Conservation (phyloP, 352 stramenopile genomes). For the Globisporangium nagaii region DNA sequence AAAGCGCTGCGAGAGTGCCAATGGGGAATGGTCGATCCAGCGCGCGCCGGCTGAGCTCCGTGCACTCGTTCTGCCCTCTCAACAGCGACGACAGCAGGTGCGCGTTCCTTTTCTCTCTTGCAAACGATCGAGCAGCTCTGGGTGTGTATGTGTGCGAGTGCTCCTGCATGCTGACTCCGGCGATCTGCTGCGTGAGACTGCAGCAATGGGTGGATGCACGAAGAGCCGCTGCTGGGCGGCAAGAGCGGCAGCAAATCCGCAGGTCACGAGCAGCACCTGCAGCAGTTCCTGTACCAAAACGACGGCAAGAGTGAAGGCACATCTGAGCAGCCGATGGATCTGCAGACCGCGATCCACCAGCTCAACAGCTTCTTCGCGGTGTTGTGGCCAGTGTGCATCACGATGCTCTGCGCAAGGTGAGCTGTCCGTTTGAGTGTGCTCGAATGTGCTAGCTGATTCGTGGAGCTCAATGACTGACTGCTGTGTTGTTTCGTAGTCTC, state of each 20-base stretch:
- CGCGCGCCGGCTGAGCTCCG: constrained; percentile 15
- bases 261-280: constrained; percentile 4
- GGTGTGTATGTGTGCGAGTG: neutral
- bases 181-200: neutral
- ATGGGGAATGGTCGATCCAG: constrained; percentile 43
- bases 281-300: neutral
- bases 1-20: no score
- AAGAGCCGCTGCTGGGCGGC: constrained; percentile 46
- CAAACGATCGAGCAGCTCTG: no score
- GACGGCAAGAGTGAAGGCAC: neutral
- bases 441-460: neutral
- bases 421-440: neutral
- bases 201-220: constrained; percentile 30
- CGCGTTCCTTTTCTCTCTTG: neutral
- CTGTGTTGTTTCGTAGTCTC: constrained; percentile 25
- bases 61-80: constrained; percentile 24
- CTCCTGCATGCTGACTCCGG: neutral
- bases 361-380: constrained; percentile 76
- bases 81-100: constrained; percentile 16
- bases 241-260: constrained; percentile 6
- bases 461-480: neutral
- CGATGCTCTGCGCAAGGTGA: constrained; percentile 68
- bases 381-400: constrained; percentile 63
- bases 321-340: constrained; percentile 22
- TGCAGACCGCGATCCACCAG: constrained; percentile 39